These are phyloP conservation scores for Phylloporus sp. DNA, from an alignment of 768 basidiomycete species.

Conservation along the genomic window DNA sequence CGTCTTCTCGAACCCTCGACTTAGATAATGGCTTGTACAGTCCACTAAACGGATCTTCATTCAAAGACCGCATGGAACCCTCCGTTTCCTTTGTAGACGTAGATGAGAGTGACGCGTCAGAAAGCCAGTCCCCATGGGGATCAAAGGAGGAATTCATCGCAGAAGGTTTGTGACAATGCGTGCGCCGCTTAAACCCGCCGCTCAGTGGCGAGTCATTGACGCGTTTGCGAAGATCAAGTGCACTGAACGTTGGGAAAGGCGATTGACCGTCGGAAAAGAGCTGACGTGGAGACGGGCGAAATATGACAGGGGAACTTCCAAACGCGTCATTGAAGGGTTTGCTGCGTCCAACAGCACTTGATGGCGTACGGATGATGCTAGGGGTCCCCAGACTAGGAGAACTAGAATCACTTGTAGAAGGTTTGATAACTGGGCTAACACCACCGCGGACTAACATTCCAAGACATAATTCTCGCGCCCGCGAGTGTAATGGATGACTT, in stretches of 20 bases:
- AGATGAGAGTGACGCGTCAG: slow-evolving; percentile 30
- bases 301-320: slow-evolving; percentile 36
- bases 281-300: slow-evolving; percentile 40
- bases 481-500: slow-evolving; percentile 70
- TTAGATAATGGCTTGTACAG: slow-evolving; percentile 37
- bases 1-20: slow-evolving; percentile 8
- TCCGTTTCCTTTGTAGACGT: slow-evolving; percentile 14
- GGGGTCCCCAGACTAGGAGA: slow-evolving; percentile 29
- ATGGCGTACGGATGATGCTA: slow-evolving; percentile 29
- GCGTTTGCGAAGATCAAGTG: slow-evolving; percentile 32
- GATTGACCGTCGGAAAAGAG: slow-evolving; percentile 36
- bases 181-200: slow-evolving; percentile 27
- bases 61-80: slow-evolving; percentile 28
- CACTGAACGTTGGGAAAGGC: slow-evolving; percentile 30
- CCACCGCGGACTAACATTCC: slow-evolving; percentile 56
- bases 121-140: slow-evolving; percentile 27
- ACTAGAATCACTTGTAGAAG: slow-evolving; percentile 24
- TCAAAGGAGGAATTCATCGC: slow-evolving; percentile 26
- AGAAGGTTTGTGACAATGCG: slow-evolving; percentile 26
- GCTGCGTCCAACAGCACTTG: slow-evolving; percentile 22
- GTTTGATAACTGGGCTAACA: slow-evolving; percentile 45
- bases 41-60: slow-evolving; percentile 46
- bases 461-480: slow-evolving; percentile 59
- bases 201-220: slow-evolving; percentile 49
- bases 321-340: slow-evolving; percentile 29